Percentiles rank a stretch among this genome's conserved stretches.
phyloP scores from a whole-genome alignment of 169 alveolate genomes.

The Cryptosporidium muris region DNA sequence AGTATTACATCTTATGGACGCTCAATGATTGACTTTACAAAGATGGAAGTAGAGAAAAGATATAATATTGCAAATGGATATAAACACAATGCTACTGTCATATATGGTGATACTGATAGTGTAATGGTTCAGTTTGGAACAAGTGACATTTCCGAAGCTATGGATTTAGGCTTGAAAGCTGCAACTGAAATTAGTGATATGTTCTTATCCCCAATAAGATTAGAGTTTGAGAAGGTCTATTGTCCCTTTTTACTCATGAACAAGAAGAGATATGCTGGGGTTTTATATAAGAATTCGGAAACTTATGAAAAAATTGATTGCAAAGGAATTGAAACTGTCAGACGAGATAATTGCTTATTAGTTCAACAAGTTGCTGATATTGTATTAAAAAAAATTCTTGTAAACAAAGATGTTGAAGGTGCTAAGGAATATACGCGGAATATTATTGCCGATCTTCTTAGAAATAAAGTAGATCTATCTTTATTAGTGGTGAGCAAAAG shows the following conservation, averaged over 20 bases:
- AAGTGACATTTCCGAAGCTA: slow-evolving; percentile 88
- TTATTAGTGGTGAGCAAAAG: slow-evolving; percentile 97
- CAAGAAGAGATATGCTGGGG: slow-evolving; percentile 98
- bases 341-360: slow-evolving; percentile 96
- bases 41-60: slow-evolving; percentile 83
- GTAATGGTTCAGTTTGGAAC: slow-evolving; percentile 98
- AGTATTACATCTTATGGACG: slow-evolving; percentile 97
- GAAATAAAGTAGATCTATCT: slow-evolving; percentile 96
- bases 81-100: slow-evolving; percentile 89
- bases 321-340: slow-evolving; percentile 96
- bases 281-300: slow-evolving; percentile 91
- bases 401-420: slow-evolving; percentile 89
- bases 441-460: slow-evolving; percentile 88
- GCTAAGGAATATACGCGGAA: slow-evolving; percentile 89
- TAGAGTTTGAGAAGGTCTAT: slow-evolving; percentile 97
- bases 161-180: slow-evolving; percentile 92
- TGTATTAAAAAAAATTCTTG: slow-evolving; percentile 88
- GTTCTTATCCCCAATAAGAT: slow-evolving; percentile 92
- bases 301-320: slow-evolving; percentile 96
- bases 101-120: slow-evolving; percentile 99
- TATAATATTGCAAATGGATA: slow-evolving; percentile 90
- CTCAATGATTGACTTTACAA: slow-evolving; percentile 93
- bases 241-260: slow-evolving; percentile 95
- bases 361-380: slow-evolving; percentile 94
- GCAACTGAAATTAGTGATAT: slow-evolving; percentile 89